phyloP scores from a whole-genome alignment of 176 grass and related monocot genomes.

The Avena sativa region DNA sequence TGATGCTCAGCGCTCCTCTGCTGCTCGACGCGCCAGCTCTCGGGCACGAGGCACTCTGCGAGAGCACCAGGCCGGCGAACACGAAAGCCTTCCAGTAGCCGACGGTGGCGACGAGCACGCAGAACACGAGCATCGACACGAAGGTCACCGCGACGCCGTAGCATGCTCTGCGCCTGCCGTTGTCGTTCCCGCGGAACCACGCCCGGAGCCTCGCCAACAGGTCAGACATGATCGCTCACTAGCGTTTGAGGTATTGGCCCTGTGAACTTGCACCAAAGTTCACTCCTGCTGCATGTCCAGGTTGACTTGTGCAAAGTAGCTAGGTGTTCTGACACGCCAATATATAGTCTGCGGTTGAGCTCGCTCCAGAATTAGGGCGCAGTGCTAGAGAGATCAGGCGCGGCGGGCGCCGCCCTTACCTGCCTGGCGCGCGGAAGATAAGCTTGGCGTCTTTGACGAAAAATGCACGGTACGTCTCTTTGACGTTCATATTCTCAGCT shows the following conservation, averaged over 20 bases:
- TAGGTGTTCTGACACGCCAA: not conserved
- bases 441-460: conserved; percentile 1
- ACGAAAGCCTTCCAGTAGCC: conserved; percentile 35
- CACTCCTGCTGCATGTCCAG: not conserved
- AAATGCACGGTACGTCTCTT: not conserved
- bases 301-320: not conserved
- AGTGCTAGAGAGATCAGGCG: not conserved
- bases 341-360: conserved; percentile 29
- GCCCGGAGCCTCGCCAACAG: not conserved
- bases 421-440: conserved; percentile 26
- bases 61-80: not conserved
- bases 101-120: conserved; percentile 29
- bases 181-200: not conserved
- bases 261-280: not conserved
- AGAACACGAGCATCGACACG: conserved; percentile 33
- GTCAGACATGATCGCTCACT: conserved; percentile 1
- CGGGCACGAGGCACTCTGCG: conserved; percentile 2
- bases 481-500: not conserved
- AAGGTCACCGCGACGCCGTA: conserved; percentile 21
- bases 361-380: not conserved
- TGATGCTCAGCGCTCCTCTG: not conserved
- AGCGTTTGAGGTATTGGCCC: not conserved
- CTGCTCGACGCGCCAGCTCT: too few relatives aligned
- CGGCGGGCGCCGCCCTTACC: not conserved
- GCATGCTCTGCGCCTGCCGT: not conserved